Conservation (phyloP, 2,329 filamentous ascomycete species). For the Lasiodiplodia citricola region DNA sequence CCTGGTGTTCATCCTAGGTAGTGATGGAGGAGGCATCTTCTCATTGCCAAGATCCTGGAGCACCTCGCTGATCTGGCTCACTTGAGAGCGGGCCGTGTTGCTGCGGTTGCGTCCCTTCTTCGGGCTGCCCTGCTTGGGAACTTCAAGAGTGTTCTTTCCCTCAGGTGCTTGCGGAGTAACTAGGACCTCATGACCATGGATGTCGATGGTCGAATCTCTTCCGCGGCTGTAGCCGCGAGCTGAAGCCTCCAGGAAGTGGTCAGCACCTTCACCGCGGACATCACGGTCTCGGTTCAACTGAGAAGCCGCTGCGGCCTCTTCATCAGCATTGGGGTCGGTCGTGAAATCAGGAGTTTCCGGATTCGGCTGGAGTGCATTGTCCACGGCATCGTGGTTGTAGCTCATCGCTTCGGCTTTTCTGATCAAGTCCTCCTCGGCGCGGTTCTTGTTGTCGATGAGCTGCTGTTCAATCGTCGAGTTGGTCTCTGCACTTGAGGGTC, state of each 20-base stretch:
- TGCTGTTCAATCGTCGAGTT: conserved; percentile 43
- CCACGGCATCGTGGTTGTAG: conserved; percentile 77
- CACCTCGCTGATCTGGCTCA: conserved; percentile 38
- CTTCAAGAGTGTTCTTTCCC: conserved; percentile 58
- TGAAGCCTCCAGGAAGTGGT: conserved; percentile 67
- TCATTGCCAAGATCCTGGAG: conserved; percentile 47
- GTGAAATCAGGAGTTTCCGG: conserved; percentile 50
- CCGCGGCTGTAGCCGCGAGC: conserved; percentile 64
- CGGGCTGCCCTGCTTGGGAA: conserved; percentile 55
- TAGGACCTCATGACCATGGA: conserved; percentile 72
- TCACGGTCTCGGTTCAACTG: conserved; percentile 73
- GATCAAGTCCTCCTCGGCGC: conserved; percentile 62
- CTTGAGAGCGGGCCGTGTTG: conserved; percentile 39
- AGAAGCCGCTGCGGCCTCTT: conserved; percentile 32
- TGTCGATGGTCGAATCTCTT: conserved; percentile 73
- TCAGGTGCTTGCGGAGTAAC: conserved; percentile 67
- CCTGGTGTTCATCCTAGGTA: conserved; percentile 67
- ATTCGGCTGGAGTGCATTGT: neutral
- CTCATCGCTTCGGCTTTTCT: conserved; percentile 65
- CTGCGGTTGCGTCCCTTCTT: conserved; percentile 37
- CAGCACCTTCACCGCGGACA: conserved; percentile 76
- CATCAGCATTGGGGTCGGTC: conserved; percentile 62
- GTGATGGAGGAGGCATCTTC: conserved; percentile 63
- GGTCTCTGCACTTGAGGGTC: conserved; percentile 50
- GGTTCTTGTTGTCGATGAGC: conserved; percentile 46